These are phyloP conservation scores for Theileria orientalis DNA, from an alignment of 169 alveolate genomes.

Conservation along the genomic window DNA sequence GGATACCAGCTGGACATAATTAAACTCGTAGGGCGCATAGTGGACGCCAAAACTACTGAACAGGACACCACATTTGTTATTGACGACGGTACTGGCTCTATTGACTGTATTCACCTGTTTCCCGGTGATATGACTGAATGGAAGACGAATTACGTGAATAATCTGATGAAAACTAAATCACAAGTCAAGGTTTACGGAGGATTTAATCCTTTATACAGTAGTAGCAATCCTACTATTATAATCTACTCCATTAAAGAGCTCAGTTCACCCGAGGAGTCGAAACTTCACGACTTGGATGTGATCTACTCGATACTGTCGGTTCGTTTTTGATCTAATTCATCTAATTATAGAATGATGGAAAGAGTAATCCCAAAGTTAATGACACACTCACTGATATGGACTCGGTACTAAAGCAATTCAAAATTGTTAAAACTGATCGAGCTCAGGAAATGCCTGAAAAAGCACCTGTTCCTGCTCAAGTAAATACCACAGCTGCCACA, in stretches of 20 bases:
- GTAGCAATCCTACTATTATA: slow-evolving; percentile 40
- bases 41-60: slow-evolving; percentile 16
- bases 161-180: slow-evolving; percentile 1
- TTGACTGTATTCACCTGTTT: slow-evolving; percentile 44
- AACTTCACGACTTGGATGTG: slow-evolving; percentile 62
- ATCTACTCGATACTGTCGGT: slow-evolving; percentile 37
- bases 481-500: not conserved
- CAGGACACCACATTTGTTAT: slow-evolving; percentile 46
- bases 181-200: slow-evolving; percentile 59
- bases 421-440: not conserved
- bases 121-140: slow-evolving; percentile 52
- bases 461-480: not conserved
- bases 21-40: slow-evolving; percentile 57
- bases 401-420: slow-evolving; percentile 18
- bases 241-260: slow-evolving; percentile 54
- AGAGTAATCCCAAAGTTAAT: slow-evolving; percentile 19
- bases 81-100: slow-evolving; percentile 62
- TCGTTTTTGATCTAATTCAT: not conserved
- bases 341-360: slow-evolving; percentile 32
- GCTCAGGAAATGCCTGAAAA: not conserved
- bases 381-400: slow-evolving; percentile 9
- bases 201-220: slow-evolving; percentile 58
- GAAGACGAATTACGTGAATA: slow-evolving; percentile 13
- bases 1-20: slow-evolving; percentile 47
- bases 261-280: slow-evolving; percentile 35